A percentile compares a stretch with the other conserved stretches of the same genome.
These are phyloP conservation scores for Fabrea salina DNA, from an alignment of 169 alveolate genomes.

Conservation along the genomic window DNA sequence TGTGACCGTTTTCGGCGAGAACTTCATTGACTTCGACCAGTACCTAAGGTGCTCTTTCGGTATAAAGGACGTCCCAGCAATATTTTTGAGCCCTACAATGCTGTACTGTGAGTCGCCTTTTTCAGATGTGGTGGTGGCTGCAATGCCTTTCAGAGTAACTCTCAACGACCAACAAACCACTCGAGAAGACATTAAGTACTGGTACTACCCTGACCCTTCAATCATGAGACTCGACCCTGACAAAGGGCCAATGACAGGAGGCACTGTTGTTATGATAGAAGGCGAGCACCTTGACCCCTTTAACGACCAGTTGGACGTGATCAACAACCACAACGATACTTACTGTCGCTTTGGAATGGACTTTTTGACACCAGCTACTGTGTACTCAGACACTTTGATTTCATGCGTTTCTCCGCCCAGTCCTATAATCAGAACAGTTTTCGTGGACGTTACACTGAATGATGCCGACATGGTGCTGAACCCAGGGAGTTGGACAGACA, in stretches of 20 bases:
- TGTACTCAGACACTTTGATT: constrained; percentile 59
- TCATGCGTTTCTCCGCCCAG: constrained; percentile 76
- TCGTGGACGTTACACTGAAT: constrained; percentile 73
- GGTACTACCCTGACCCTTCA: constrained; percentile 69
- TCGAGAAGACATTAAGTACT: constrained; percentile 59
- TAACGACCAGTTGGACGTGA: constrained; percentile 44
- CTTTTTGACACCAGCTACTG: constrained; percentile 57
- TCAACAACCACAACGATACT: constrained; percentile 69
- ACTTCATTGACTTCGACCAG: constrained; percentile 78
- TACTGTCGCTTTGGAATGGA: constrained; percentile 66
- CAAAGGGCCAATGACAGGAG: constrained; percentile 77
- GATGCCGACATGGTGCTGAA: constrained; percentile 34
- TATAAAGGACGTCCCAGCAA: constrained; percentile 67
- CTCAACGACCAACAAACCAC: constrained; percentile 77
- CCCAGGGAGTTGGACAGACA: constrained; percentile 68
- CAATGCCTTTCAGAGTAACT: constrained; percentile 67
- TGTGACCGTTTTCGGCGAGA: constrained; percentile 72
- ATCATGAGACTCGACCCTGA: constrained; percentile 64
- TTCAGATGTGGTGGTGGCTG: constrained; percentile 70
- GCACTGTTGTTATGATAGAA: constrained; percentile 56
- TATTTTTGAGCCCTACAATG: constrained; percentile 49
- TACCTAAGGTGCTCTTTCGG: constrained; percentile 78
- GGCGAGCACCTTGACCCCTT: constrained; percentile 75
- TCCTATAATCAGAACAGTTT: constrained; percentile 56
- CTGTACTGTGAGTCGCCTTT: constrained; percentile 66